Evolutionary conservation across 768 basidiomycete species (phyloP), one percentile per base, ranked within the genome.

Genomic region (Lactarius hengduanensis): DNA sequence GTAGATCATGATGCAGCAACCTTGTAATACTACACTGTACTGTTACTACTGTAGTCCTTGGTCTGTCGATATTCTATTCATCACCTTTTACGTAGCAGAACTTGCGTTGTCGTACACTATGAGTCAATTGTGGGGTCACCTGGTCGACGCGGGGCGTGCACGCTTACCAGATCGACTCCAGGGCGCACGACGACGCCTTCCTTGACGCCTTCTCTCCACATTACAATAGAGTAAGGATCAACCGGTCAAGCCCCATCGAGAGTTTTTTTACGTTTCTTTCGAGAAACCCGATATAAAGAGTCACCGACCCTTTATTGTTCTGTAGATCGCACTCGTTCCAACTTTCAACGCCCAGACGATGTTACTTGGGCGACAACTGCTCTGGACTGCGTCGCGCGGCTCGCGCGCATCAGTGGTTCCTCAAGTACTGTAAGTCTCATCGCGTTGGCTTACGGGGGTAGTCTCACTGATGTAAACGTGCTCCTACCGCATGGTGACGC

Each of bases 351-450:
- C 8, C 13, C 28, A 2, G 20, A 62, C 20, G 28, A 66, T 66
- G 66, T 55, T 57, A 11, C 62, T 67, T 28, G 40, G 50, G 11
- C 40, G 54, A 43, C 53, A 28, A 3, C 26, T 67, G 20, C 40
- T 59, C 8, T 18, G 32, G 16, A 55, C 50, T 10, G 57, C 66
- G 22, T 28, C 61, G 28, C 30, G 57, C 57, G 57, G 34, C 26
- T 41, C 66, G 4, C 61, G 26, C 18, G 26, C 0, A 26, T 53
- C 57, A 7, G 26, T 55, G 2, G n/a, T 47, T 32, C 38, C 61
- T 2, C 30, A 53, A 54, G 18, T 18, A 7, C 26, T 40, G 66
- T 59, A 3, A 16, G 61, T 62, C 34, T 16, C 15, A 30, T 32
- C 13, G 32, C 20, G 22, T 28, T 43, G 20, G 16, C 36, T 8